Conservation (phyloP, 805 yeast species). For the Kuraishia molischiana region DNA sequence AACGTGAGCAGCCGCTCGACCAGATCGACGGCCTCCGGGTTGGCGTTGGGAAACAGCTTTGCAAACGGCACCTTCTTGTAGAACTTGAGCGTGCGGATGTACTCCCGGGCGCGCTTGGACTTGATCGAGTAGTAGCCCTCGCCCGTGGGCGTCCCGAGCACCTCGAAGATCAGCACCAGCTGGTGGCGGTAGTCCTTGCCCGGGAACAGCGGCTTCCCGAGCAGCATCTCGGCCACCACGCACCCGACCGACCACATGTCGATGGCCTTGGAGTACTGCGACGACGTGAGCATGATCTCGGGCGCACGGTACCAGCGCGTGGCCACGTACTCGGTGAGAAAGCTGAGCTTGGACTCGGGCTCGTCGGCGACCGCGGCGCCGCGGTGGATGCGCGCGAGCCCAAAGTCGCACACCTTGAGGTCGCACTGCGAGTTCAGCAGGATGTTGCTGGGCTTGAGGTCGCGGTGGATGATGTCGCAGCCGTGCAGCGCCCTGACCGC, state of each 20-base stretch:
- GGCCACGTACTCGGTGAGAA: conserved; percentile 73
- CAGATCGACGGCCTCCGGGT: conserved; percentile 47
- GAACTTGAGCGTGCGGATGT: conserved; percentile 58
- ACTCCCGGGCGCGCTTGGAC: conserved; percentile 68
- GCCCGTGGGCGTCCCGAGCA: conserved; percentile 63
- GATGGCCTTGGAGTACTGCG: conserved; percentile 66
- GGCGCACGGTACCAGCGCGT: conserved; percentile 85
- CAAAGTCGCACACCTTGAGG: conserved; percentile 72
- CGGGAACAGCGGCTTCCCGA: conserved; percentile 58
- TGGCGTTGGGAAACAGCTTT: conserved; percentile 36
- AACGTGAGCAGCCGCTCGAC: conserved; percentile 68
- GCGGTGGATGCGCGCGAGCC: conserved; percentile 49
- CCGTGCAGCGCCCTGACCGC: conserved; percentile 66
- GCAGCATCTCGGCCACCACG: conserved; percentile 60
- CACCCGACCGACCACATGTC: conserved; percentile 82
- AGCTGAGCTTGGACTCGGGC: conserved; percentile 20
- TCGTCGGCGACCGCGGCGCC: conserved; percentile 15
- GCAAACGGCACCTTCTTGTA: conserved; percentile 45
- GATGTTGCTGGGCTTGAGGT: conserved; percentile 66
- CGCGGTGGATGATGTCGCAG: conserved; percentile 68
- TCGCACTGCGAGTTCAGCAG: conserved; percentile 63
- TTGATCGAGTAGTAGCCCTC: conserved; percentile 70
- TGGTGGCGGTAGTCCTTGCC: conserved; percentile 71
- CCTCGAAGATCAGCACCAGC: conserved; percentile 52
- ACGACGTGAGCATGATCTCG: conserved; percentile 67